These are phyloP conservation scores for Anisodus acutangulus DNA, from an alignment of 257 asterid species.

Conservation along the genomic window DNA sequence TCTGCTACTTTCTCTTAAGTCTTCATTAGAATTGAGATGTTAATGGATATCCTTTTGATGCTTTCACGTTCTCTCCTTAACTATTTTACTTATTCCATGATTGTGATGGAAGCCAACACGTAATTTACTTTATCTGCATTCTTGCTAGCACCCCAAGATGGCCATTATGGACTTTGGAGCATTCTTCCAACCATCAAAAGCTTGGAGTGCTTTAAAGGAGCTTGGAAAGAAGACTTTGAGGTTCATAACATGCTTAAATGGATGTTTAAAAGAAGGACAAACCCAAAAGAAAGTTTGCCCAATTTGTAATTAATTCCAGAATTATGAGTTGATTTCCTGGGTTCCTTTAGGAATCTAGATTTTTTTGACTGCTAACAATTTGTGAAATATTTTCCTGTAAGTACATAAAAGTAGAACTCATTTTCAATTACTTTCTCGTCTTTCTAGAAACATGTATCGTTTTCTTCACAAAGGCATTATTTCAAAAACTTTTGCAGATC, in stretches of 20 bases:
- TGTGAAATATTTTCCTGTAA: background rate
- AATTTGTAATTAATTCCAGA: background rate
- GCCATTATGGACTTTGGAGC: background rate
- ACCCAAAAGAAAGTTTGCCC: no score
- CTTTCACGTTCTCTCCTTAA: background rate
- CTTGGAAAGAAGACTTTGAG: background rate
- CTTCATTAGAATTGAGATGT: background rate
- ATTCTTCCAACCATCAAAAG: background rate
- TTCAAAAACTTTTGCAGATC: background rate
- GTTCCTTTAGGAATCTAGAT: background rate
- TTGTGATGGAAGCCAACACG: background rate
- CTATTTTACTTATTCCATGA: conserved; percentile 7
- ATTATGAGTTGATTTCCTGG: conserved; percentile 3
- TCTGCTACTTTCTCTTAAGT: background rate
- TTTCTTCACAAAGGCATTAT: background rate
- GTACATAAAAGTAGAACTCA: background rate
- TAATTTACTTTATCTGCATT: background rate
- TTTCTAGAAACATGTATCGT: background rate
- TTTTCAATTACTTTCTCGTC: background rate
- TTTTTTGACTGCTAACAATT: background rate
- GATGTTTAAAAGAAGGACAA: background rate
- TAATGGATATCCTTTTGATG: conserved; percentile 17
- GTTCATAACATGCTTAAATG: background rate
- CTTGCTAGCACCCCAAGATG: conserved; percentile 3
- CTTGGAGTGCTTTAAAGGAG: background rate